Base-by-base conservation (phyloP, 2,329 filamentous ascomycete species). In the Penicillium decumbens region DNA sequence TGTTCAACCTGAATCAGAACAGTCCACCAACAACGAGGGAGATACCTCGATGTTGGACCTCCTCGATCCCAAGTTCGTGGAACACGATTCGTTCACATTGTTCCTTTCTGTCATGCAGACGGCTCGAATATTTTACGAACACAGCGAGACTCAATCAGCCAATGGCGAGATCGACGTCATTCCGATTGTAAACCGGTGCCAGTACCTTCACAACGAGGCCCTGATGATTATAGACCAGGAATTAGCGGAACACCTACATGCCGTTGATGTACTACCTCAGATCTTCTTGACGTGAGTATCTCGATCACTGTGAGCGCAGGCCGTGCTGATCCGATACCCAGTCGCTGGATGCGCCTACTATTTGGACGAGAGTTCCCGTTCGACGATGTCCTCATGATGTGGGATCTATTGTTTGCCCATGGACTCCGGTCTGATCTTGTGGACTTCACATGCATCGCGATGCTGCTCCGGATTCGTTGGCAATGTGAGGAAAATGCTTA, bases 331-430 rank as follows among this genome's bases (percentile, higher is more conserved):
- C 12, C 3, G 35, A 52, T 32, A 13, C 41, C 13, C 37, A 91
- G 88, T 56, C 89, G 93, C 49, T 98, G 93, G 93, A 87, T 97
- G 50, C 83, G 93, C 25, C 80, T 98, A 1, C 74, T 98, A 0
- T 97, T 97, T 64, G 91, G 92, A 42, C 82, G 93, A 57, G 93
- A 98, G 67, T 97, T 96, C 60, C 83, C 89, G 0, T 95, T 97
- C 53, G 83, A 91, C 46, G 83, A 95, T 54, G 80, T 91, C 35
- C 79, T 98, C 32, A 75, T 82, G 20, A 79, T 98, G 48, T 98
- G 93, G 93, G 93, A 98, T 71, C 80, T 85, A 6, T 77, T 98
- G 1, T 95, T 98, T 66, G 88, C 91, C 1, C 83, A 95, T 62
- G 91, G 95, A 61, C 80, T 92, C 6, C 79, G 81, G 0, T 72